Conservation (phyloP, 176 grass and related monocot species). For the Themeda triandra region DNA sequence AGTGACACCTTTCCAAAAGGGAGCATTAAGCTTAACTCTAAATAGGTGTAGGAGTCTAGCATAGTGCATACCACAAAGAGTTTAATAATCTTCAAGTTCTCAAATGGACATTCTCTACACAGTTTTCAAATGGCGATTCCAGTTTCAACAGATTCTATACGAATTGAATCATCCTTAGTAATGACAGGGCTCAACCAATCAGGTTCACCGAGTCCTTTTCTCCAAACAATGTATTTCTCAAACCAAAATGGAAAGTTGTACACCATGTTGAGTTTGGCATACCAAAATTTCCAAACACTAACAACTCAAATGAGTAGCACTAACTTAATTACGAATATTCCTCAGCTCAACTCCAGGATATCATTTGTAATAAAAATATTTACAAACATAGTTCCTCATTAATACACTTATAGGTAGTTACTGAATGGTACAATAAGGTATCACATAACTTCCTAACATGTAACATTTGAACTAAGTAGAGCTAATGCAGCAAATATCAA, state of each 20-base stretch:
- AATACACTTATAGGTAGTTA: not conserved
- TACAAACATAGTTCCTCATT: not conserved
- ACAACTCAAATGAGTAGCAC: not conserved
- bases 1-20: no score
- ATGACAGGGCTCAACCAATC: not conserved
- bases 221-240: slow-evolving; percentile 7
- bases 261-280: not conserved
- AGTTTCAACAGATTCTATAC: no score
- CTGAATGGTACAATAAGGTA: not conserved
- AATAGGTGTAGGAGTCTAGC: no score
- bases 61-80: no score
- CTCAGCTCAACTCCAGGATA: not conserved
- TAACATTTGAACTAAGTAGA: not conserved
- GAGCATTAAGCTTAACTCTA: no score
- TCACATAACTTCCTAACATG: not conserved
- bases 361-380: not conserved
- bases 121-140: no score
- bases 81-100: no score
- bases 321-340: not conserved
- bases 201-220: not conserved
- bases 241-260: not conserved
- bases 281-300: not conserved
- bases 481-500: not conserved
- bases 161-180: not conserved
- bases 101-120: no score